phyloP scores from a whole-genome alignment of 2,329 filamentous ascomycete genomes.

The Apiospora marii region DNA sequence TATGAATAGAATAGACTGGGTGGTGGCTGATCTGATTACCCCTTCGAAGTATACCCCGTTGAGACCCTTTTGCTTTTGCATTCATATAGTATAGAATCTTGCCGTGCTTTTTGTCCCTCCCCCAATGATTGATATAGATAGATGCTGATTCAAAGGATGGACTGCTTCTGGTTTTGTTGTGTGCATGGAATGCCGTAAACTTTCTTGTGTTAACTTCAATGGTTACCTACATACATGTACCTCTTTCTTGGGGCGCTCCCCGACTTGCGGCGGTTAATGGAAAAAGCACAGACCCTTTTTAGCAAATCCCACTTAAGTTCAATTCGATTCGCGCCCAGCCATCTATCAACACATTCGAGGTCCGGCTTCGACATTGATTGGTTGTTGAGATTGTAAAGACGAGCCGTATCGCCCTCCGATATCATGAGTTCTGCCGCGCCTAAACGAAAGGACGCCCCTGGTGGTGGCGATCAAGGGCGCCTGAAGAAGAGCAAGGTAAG shows the following conservation, averaged over 20 bases:
- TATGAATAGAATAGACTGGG: neutral
- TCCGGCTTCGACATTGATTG: neutral
- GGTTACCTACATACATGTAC: neutral
- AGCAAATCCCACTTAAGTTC: neutral
- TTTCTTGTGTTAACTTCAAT: neutral
- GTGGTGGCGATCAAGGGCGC: conserved; percentile 35
- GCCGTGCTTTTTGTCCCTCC: neutral
- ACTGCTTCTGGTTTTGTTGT: neutral
- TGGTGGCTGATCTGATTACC: neutral
- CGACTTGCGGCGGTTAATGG: neutral
- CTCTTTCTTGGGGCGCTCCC: neutral
- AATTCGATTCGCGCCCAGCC: neutral
- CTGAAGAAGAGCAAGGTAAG: conserved; percentile 48
- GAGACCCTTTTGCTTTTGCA: neutral
- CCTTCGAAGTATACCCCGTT: conserved; percentile 6
- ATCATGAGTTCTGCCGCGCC: conserved; percentile 42
- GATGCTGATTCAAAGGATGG: neutral
- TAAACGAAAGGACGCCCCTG: conserved; percentile 46
- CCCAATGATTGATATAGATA: neutral
- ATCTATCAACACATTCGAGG: conserved; percentile 1
- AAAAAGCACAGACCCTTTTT: conserved; percentile 19
- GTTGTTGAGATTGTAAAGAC: neutral
- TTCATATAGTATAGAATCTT: neutral
- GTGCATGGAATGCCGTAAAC: neutral
- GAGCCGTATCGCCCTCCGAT: neutral